phyloP scores from a whole-genome alignment of 306 rosid genomes.

The Castanea crenata region DNA sequence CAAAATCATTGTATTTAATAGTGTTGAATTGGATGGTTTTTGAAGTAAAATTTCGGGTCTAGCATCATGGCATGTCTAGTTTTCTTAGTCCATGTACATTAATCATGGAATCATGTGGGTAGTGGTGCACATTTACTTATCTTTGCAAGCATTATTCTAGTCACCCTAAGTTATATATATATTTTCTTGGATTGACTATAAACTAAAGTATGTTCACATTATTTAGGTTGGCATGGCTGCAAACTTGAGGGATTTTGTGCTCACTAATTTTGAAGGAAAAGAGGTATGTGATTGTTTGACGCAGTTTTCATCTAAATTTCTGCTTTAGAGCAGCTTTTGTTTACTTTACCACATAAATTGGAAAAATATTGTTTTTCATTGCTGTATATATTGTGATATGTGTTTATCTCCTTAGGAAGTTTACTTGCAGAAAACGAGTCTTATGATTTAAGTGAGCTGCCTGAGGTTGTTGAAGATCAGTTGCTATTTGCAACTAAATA shows the following conservation, averaged over 20 bases:
- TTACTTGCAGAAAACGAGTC: too few relatives aligned
- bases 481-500: too few relatives aligned
- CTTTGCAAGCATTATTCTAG: neutral
- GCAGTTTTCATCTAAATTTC: constrained; percentile 10
- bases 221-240: constrained; percentile 93
- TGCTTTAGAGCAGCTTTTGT: neutral
- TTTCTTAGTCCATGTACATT: neutral
- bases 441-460: too few relatives aligned
- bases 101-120: neutral
- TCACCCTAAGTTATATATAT: neutral
- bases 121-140: neutral
- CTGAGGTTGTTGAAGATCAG: too few relatives aligned
- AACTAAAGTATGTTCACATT: constrained; percentile 15
- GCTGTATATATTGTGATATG: neutral
- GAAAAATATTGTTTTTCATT: neutral
- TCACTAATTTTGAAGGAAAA: constrained; percentile 68
- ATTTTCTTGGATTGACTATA: neutral
- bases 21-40: constrained; percentile 1
- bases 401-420: neutral
- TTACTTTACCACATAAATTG: neutral
- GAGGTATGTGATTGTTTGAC: constrained; percentile 52
- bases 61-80: neutral
- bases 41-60: neutral
- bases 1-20: constrained; percentile 1
- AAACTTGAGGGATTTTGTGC: constrained; percentile 73